A percentile compares a stretch with the other conserved stretches of the same genome.
Conservation (phyloP, 164 flowering plant species). For the Saururus chinensis region DNA sequence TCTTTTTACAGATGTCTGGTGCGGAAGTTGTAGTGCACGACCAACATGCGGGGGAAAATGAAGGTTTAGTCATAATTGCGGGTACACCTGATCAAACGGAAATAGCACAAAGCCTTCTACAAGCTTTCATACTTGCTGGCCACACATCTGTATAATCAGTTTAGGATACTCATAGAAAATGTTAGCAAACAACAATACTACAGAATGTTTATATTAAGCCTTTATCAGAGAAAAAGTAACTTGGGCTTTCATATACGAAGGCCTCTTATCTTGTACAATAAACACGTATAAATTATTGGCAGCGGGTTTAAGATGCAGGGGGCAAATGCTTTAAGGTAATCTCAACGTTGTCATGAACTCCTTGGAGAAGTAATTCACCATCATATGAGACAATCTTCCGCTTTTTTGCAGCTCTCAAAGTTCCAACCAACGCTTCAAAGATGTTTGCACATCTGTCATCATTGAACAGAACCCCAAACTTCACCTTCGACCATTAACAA, state of each 20-base stretch:
- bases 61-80: constrained; percentile 52
- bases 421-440: constrained; percentile 95
- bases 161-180: background rate
- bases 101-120: constrained; percentile 89
- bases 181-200: background rate
- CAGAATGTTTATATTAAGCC: background rate
- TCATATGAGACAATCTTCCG: constrained; percentile 64
- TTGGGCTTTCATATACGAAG: background rate
- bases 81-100: constrained; percentile 93
- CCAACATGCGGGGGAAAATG: constrained; percentile 50
- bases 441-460: constrained; percentile 93
- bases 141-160: constrained; percentile 1
- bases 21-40: constrained; percentile 69
- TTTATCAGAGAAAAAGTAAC: background rate
- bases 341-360: constrained; percentile 93
- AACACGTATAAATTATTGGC: background rate
- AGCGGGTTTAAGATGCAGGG: constrained; percentile 5
- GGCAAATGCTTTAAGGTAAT: constrained; percentile 47
- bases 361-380: constrained; percentile 83
- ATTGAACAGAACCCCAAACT: constrained; percentile 78
- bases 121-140: constrained; percentile 73
- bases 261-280: background rate
- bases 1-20: constrained; percentile 66
- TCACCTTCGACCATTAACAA: constrained; percentile 41
- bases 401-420: constrained; percentile 91